Percentiles rank a stretch among this genome's conserved stretches.
Evolutionary conservation across 805 yeast genomes (phyloP).

Genomic region (Wickerhamiella spandovensis): DNA sequence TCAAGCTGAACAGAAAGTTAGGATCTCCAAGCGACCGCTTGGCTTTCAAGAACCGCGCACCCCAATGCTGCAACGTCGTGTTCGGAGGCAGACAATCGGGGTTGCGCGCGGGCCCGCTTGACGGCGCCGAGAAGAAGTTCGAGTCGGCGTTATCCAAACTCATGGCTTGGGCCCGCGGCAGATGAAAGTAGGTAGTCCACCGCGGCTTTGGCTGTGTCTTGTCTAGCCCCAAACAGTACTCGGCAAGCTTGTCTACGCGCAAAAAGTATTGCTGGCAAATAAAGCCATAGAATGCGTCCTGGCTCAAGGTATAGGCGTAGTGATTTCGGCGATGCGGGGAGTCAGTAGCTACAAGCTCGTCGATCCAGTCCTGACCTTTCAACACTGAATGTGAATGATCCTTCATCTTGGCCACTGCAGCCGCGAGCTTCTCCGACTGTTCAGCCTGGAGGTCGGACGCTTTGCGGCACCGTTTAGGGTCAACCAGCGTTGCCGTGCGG

Average conservation of each 20-base stretch:
- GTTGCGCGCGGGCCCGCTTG: slow-evolving; percentile 10
- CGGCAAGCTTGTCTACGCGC: slow-evolving; percentile 9
- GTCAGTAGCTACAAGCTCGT: not conserved
- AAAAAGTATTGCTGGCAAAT: slow-evolving; percentile 2
- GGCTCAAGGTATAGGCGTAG: not conserved
- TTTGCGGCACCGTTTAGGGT: not conserved
- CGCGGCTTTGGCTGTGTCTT: slow-evolving; percentile 10
- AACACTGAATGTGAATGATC: not conserved
- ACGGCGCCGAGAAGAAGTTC: not conserved
- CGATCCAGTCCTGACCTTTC: not conserved
- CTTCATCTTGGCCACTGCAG: not conserved
- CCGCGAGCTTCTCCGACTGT: not conserved
- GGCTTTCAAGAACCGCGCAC: slow-evolving; percentile 3
- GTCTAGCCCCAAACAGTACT: slow-evolving; percentile 12
- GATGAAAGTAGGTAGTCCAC: slow-evolving; percentile 6
- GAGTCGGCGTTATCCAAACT: not conserved
- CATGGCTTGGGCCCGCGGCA: not conserved
- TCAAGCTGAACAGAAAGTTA: slow-evolving; percentile 13
- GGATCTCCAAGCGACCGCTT: slow-evolving; percentile 1
- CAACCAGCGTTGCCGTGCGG: not conserved
- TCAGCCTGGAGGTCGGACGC: not conserved
- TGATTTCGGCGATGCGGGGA: not conserved
- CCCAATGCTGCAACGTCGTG: slow-evolving; percentile 14
- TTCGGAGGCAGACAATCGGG: slow-evolving; percentile 22
- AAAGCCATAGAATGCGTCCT: not conserved